Percentiles rank a stretch among this genome's conserved stretches.
Conservation (phyloP, 345 rosid genomes). For the Limnanthes douglasii region DNA sequence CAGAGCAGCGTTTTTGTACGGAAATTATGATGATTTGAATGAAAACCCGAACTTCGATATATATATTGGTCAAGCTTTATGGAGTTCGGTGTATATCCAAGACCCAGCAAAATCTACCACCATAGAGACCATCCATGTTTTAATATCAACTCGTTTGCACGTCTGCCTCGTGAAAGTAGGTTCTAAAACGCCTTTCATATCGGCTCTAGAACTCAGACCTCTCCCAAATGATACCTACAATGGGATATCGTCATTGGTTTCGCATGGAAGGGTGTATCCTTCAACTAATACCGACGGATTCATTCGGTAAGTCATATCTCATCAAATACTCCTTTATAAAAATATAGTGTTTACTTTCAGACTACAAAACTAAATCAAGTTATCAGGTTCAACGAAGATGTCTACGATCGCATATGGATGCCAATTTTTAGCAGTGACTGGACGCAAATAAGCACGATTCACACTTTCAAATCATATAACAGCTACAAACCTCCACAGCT, state of each 20-base stretch:
- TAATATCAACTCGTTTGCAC: conserved; percentile 6
- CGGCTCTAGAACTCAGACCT: conserved; percentile 11
- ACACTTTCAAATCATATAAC: no score
- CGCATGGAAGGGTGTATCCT: no score
- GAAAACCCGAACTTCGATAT: conserved; percentile 18
- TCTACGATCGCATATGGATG: no score
- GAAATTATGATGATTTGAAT: conserved; percentile 21
- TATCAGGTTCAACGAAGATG: no score
- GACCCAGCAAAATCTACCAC: conserved; percentile 5
- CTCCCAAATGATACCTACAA: background rate
- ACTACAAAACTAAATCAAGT: no score
- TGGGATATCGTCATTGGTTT: conserved; percentile 1
- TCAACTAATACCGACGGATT: no score
- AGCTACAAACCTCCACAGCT: conserved; percentile 4
- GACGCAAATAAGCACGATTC: no score
- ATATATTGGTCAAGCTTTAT: conserved; percentile 23
- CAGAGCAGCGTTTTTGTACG: conserved; percentile 15
- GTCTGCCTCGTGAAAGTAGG: conserved; percentile 37
- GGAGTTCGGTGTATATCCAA: conserved; percentile 9
- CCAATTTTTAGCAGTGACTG: no score
- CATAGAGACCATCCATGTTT: conserved; percentile 21
- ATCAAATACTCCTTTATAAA: no score
- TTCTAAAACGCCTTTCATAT: conserved; percentile 3
- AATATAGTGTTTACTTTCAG: no score
- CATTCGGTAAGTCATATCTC: no score